Base-by-base conservation (phyloP, 2,329 filamentous ascomycete genomes). In the Sporothrix curviconia region DNA sequence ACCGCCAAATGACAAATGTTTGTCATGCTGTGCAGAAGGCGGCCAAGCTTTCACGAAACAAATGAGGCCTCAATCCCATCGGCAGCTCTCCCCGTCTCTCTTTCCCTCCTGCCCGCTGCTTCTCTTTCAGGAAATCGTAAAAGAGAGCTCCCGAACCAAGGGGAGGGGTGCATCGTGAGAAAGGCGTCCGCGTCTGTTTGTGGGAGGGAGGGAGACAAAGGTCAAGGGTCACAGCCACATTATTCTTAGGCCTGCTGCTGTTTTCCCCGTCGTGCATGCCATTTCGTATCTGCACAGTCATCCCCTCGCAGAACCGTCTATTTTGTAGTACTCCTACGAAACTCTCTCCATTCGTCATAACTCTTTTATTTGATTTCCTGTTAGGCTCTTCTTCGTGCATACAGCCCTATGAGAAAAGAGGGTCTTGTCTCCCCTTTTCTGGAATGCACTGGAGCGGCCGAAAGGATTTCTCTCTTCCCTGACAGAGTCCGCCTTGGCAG, bases 231-330 rank as follows among this genome's bases (percentile, higher is more conserved):
- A 40, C 49, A 39, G 49, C 49, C 49, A 28, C 49, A 51, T 15
- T 51, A 19, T 37, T 4, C 25, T 19, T 51, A n/a, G n/a, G n/a
- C n/a, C n/a, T n/a, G n/a, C n/a, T n/a, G n/a, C n/a, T n/a, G n/a
- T n/a, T n/a, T n/a, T n/a, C n/a, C n/a, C n/a, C n/a, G n/a, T n/a
- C 32, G 32, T 25, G 32, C 5, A 24, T 25, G 47, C 47, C 32
- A 32, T 37, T 37, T 51, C 47, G 47, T 51, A 51, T 51, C 47
- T 51, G 47, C 32, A 51, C 46, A 49, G 30, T 39, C 47, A 51
- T 51, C 14, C 7, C 17, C 46, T 28, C 17, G 30, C 30, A 36
- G 30, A 47, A 34, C 9, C n/a, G n/a, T n/a, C n/a, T n/a, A n/a
- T n/a, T n/a, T n/a, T n/a, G n/a, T n/a, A n/a, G n/a, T n/a, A n/a